Evolutionary conservation across 176 grass and related monocot genomes (phyloP).

Genomic region (Pharus latifolius): DNA sequence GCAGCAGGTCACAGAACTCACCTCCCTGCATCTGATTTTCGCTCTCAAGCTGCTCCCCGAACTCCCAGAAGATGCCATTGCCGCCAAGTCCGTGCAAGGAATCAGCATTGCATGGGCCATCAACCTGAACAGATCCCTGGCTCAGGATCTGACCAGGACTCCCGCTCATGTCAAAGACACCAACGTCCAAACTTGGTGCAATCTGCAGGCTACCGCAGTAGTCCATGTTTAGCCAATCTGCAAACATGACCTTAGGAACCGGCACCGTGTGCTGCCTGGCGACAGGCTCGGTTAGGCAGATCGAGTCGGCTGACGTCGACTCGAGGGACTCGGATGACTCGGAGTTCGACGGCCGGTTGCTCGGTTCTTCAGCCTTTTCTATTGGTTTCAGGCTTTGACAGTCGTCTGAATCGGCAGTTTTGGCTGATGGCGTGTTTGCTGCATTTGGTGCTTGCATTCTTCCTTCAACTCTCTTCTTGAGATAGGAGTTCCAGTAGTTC

Average conservation of each 20-base stretch:
- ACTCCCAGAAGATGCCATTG: constrained; percentile 44
- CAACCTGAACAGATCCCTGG: constrained; percentile 32
- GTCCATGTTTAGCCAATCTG: constrained; percentile 78
- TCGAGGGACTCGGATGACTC: constrained; percentile 28
- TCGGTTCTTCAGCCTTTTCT: constrained; percentile 7
- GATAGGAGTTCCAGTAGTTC: constrained; percentile 98
- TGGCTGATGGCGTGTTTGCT: not conserved
- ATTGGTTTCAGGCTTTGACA: constrained; percentile 4
- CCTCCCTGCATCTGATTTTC: constrained; percentile 27
- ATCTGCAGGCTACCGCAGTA: constrained; percentile 27
- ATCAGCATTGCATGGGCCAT: constrained; percentile 10
- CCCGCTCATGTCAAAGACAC: constrained; percentile 14
- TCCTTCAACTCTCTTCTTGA: constrained; percentile 72
- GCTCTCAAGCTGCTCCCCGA: constrained; percentile 18
- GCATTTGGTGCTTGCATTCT: constrained; percentile 4
- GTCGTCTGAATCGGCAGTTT: constrained; percentile 18
- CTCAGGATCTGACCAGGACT: constrained; percentile 9
- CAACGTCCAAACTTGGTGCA: constrained; percentile 6
- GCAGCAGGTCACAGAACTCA: constrained; percentile 40
- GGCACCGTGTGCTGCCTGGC: constrained; percentile 23
- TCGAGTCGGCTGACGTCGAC: constrained; percentile 40
- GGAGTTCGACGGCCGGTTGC: constrained; percentile 22
- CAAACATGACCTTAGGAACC: constrained; percentile 79
- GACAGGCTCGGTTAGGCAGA: constrained; percentile 19
- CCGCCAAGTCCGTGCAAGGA: constrained; percentile 33